Conservation (phyloP, 306 rosid genomes). For the Citrullus amarus region DNA sequence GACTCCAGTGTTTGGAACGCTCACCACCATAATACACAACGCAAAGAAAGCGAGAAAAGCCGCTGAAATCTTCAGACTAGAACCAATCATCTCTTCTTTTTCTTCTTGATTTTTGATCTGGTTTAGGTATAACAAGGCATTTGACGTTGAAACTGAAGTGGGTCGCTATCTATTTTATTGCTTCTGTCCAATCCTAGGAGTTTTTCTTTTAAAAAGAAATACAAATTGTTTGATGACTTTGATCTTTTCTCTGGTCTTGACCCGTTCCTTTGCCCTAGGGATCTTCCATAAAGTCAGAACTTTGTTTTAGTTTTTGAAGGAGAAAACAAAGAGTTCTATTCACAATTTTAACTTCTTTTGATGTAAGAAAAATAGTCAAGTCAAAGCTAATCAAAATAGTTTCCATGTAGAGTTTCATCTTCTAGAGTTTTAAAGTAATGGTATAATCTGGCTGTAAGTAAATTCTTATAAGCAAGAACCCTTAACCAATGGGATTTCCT, state of each 20-base stretch:
- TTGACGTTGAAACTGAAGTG: neutral
- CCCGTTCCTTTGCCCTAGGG: neutral
- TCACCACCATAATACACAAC: slow-evolving; percentile 3
- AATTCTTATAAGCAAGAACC: neutral
- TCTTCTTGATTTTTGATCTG: neutral
- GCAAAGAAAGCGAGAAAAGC: slow-evolving; percentile 12
- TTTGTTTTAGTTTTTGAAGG: neutral
- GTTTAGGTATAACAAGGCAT: neutral
- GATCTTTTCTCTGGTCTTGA: neutral
- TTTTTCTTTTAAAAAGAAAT: neutral
- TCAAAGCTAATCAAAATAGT: neutral
- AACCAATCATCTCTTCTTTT: slow-evolving; percentile 12
- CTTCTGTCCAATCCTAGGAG: neutral
- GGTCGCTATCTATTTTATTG: neutral
- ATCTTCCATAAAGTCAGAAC: neutral
- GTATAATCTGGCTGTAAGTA: neutral
- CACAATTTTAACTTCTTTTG: neutral
- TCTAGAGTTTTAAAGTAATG: neutral
- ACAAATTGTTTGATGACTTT: neutral
- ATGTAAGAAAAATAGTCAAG: neutral
- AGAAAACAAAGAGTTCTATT: neutral
- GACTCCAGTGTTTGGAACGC: slow-evolving; percentile 33
- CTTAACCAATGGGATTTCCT: neutral
- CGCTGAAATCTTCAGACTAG: slow-evolving; percentile 15
- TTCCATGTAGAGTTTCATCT: neutral